Evolutionary conservation across 331 rosid species (phyloP), one percentile per base, ranked within the genome.

Genomic region (Telfairia occidentalis): DNA sequence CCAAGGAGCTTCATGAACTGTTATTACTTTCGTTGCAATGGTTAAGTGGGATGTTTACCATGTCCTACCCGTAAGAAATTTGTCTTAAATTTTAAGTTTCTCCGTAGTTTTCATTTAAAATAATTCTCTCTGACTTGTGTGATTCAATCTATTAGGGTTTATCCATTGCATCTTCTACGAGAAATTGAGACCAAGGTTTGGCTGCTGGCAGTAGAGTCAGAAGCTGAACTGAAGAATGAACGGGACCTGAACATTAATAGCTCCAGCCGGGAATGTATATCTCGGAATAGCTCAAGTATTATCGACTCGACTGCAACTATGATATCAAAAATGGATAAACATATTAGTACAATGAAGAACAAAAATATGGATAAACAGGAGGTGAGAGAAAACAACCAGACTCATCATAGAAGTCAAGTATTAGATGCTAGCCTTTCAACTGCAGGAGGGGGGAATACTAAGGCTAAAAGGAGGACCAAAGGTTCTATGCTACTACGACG

Each of bases 111-210:
- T 69, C 60, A 69, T 74, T 83, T 78, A 13, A 70, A 69, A 72
- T 45, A 75, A 76, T 76, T 75, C 76, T 78, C 69, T 82, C 90
- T 73, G 85, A 77, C 52, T 42, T 49, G 38, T 76, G 67, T 77
- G 42, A 79, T 84, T 21, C 42, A 72, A 38, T 75, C 80, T 85
- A 58, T 78, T 94, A 94, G 98, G 55, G 97, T 81, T 71, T 94
- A 87, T 79, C 96, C 97, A 0, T 80, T 82, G 83, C 87, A 94
- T 83, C 97, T 89, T 83, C 89, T 94, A 82, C 98, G 96, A 66
- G 98, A 91, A 88, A 86, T 94, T 50, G 98, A 94, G 87, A 94
- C 97, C 58, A 94, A 84, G 84, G 96, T 94, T 58, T 94, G 98
- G 98, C 98, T 94, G 78, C 79, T 94, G 69, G 97, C 98, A 0